These are phyloP conservation scores for Endogone sp. DNA, from an alignment of 192 early-diverging fungal genomes.

Conservation along the genomic window DNA sequence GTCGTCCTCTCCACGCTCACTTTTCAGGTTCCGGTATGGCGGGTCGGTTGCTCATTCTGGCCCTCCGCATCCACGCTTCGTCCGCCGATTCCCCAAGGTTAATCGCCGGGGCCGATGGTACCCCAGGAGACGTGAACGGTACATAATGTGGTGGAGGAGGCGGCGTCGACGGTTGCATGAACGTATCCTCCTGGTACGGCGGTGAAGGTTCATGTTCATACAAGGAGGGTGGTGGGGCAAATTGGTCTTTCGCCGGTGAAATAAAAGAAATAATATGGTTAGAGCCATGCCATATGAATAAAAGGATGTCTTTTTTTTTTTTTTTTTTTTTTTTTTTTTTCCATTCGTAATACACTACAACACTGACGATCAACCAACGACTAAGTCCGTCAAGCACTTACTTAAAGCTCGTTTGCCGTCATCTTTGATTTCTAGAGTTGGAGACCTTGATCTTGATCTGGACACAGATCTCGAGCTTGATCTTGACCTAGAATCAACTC, in stretches of 20 bases:
- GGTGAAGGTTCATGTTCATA: conserved; percentile 9
- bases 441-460: neutral
- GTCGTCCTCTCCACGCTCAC: neutral
- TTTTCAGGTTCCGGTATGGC: conserved; percentile 12
- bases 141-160: neutral
- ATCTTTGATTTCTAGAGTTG: neutral
- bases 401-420: neutral
- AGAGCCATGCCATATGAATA: no score
- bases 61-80: conserved; percentile 63
- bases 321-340: no score
- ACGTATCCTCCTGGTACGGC: neutral
- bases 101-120: conserved; percentile 10
- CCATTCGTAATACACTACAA: conserved; percentile 9
- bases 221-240: conserved; percentile 29
- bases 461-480: conserved; percentile 4
- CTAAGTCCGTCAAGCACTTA: no score
- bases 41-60: conserved; percentile 35
- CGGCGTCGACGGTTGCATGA: neutral
- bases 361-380: no score
- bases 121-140: neutral
- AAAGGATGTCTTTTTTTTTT: no score
- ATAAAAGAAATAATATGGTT: neutral
- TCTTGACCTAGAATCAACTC: conserved; percentile 4
- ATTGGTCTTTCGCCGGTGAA: conserved; percentile 7
- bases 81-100: conserved; percentile 57